Evolutionary conservation across 2,329 filamentous ascomycete genomes (phyloP), one percentile per base, ranked within the genome.

Genomic region (Trichophyton simii): DNA sequence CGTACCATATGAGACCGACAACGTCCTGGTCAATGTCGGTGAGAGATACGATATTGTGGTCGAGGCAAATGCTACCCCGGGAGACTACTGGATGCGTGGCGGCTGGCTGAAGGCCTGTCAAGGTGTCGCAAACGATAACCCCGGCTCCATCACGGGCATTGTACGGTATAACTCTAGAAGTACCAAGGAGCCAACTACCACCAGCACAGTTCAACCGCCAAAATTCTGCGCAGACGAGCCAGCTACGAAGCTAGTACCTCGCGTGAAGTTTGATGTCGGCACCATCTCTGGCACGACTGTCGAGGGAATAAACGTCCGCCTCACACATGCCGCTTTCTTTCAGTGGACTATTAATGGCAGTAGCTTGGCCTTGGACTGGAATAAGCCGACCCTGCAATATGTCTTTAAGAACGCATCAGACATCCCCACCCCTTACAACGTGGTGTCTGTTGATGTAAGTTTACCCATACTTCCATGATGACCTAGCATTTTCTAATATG

Each of bases 1-100:
- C 25, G 66, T 75, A 25, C 83, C 83, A 0, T 86, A 80, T 63
- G 71, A 71, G 0, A 78, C 82, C 0, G 73, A 75, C 0, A 48
- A 22, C 20, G 72, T 71, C 13, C 54, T 83, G 2, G 72, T 73
- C 48, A 36, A 44, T 0, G n/a, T 13, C 69, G 70, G 69, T 1
- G 72, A 75, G 65, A 70, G 73, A 5, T 75, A 75, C 63, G 73
- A 75, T 57, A 66, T 76, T 7, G 67, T 74, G 25, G 66, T 73
- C 5, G 61, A 62, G 15, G 34, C 70, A 1, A 63, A 73, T 60
- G 67, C 69, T 58, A 62, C 60, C 3, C 65, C 63, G 3, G 62
- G 67, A 13, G 64, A 64, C n/a, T 73, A 70, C 61, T 73, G 71
- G 70, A 72, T 83, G 62, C 73, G 80, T 0, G 44, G 44, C 18